Evolutionary conservation across 179 eudicot species (phyloP).

Genomic region (Beta macrorhiza): DNA sequence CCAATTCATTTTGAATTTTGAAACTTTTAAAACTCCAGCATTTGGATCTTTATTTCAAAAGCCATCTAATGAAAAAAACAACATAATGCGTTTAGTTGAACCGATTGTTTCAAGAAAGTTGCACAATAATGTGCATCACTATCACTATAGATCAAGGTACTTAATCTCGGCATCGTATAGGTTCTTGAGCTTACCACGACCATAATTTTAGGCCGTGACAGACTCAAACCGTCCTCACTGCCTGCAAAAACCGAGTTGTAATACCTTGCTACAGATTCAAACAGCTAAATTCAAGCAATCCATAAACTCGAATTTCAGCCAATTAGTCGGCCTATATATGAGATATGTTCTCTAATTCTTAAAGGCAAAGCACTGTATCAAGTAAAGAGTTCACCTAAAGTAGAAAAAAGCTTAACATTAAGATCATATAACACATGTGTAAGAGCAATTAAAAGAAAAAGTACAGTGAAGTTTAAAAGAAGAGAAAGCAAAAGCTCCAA

Average conservation of each 20-base stretch:
- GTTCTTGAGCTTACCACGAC: background rate
- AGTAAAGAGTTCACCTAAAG: slow-evolving; percentile 26
- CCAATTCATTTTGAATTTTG: slow-evolving; percentile 19
- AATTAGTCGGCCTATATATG: background rate
- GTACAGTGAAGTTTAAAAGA: slow-evolving; percentile 32
- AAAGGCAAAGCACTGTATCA: slow-evolving; percentile 25
- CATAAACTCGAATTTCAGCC: background rate
- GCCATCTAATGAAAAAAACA: background rate
- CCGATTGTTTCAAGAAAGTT: too few relatives aligned
- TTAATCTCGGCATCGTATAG: background rate
- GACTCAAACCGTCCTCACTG: background rate
- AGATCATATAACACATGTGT: slow-evolving; percentile 19
- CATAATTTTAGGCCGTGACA: background rate
- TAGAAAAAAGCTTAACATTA: slow-evolving; percentile 13
- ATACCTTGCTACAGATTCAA: background rate
- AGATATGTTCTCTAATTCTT: background rate
- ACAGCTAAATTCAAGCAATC: background rate
- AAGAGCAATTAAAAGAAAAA: slow-evolving; percentile 29
- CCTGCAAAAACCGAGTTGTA: background rate
- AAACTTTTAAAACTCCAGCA: slow-evolving; percentile 12
- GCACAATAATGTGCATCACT: background rate
- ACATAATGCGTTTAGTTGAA: background rate
- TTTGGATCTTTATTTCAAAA: background rate
- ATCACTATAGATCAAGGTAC: background rate
- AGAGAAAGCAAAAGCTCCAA: slow-evolving; percentile 46